phyloP scores from a whole-genome alignment of 441 rosid species.

The Brassica balearica region DNA sequence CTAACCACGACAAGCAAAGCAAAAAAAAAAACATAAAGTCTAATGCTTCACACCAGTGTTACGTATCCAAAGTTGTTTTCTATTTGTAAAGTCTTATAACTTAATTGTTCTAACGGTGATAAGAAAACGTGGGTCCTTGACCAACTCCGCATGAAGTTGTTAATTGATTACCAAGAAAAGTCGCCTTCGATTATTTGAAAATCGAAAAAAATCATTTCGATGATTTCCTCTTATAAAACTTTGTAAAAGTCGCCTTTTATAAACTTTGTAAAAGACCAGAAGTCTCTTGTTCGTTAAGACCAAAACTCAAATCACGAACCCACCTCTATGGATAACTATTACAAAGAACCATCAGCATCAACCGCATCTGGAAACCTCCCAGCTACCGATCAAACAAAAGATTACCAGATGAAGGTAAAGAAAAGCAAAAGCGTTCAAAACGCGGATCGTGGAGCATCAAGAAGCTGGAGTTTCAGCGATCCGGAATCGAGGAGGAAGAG shows the following conservation, averaged over 20 bases:
- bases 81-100: not conserved
- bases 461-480: slow-evolving; percentile 76
- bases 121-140: slow-evolving; percentile 27
- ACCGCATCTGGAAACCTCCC: slow-evolving; percentile 20
- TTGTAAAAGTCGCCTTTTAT: slow-evolving; percentile 6
- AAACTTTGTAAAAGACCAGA: slow-evolving; percentile 21
- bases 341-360: slow-evolving; percentile 30
- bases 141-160: slow-evolving; percentile 36
- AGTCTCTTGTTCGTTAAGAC: slow-evolving; percentile 28
- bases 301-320: slow-evolving; percentile 24
- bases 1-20: slow-evolving; percentile 15
- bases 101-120: not conserved
- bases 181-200: slow-evolving; percentile 5
- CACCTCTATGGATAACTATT: slow-evolving; percentile 24
- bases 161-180: slow-evolving; percentile 27
- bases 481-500: slow-evolving; percentile 92
- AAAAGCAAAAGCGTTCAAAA: slow-evolving; percentile 55
- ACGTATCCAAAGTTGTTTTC: not conserved
- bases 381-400: slow-evolving; percentile 41
- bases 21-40: not conserved
- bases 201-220: not conserved
- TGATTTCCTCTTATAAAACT: slow-evolving; percentile 13
- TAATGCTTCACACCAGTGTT: not conserved
- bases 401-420: slow-evolving; percentile 50
- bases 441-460: slow-evolving; percentile 55